Conservation (phyloP, 345 rosid genomes). For the Gossypium anomalum region DNA sequence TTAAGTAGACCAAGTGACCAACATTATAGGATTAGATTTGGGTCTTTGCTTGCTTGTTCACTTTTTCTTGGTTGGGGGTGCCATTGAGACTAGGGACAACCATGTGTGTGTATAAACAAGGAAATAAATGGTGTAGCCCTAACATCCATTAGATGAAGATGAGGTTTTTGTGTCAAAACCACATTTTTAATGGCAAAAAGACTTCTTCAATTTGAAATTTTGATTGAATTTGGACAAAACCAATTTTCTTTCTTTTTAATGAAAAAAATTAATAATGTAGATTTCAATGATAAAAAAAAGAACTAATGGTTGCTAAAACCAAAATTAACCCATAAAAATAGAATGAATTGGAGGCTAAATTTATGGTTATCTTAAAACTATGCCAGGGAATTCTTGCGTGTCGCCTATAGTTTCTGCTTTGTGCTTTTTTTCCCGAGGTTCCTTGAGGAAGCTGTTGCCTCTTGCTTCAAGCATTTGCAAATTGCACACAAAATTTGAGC, state of each 20-base stretch:
- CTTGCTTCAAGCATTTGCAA: slow-evolving; percentile 14
- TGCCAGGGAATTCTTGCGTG: background rate
- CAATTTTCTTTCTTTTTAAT: too few relatives aligned
- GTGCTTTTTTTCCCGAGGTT: background rate
- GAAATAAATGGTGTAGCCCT: background rate
- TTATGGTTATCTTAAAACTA: background rate
- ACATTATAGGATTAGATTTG: background rate
- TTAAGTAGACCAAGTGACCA: background rate
- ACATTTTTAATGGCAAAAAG: too few relatives aligned
- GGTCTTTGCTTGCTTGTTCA: background rate
- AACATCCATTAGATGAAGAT: background rate
- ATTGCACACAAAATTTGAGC: background rate
- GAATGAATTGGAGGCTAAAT: too few relatives aligned
- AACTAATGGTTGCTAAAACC: too few relatives aligned
- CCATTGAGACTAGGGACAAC: background rate
- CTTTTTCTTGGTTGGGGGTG: background rate
- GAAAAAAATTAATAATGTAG: too few relatives aligned
- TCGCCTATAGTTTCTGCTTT: slow-evolving; percentile 9
- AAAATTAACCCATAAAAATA: too few relatives aligned
- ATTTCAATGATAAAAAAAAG: too few relatives aligned
- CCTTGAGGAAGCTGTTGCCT: background rate
- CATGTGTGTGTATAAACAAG: background rate
- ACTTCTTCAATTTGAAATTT: too few relatives aligned
- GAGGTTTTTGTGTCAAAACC: background rate
- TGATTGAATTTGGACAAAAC: too few relatives aligned